These are phyloP conservation scores for Aspergillus carlsbadensis DNA, from an alignment of 495 filamentous ascomycete species.

Conservation along the genomic window DNA sequence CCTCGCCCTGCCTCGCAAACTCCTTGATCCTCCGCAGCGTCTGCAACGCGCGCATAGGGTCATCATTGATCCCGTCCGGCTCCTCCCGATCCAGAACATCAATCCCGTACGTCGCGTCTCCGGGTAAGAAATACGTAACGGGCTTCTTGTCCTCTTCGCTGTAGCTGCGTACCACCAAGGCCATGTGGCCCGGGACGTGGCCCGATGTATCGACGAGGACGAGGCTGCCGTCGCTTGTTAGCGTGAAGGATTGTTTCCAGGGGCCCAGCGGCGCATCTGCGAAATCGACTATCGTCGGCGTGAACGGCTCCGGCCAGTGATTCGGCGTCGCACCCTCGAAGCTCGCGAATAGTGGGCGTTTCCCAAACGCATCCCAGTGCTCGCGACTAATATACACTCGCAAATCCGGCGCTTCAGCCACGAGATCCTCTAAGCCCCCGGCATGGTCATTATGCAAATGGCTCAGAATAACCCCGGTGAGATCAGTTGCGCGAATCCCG, in stretches of 20 bases:
- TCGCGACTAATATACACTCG: constrained; percentile 25
- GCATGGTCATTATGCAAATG: constrained; percentile 36
- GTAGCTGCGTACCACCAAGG: constrained; percentile 23
- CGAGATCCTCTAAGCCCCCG: constrained; percentile 30
- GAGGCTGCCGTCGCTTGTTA: constrained; percentile 30
- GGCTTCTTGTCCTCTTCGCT: not conserved
- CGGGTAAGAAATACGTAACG: constrained; percentile 28
- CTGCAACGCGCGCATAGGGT: not conserved
- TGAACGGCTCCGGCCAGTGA: constrained; percentile 30
- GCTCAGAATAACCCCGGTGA: constrained; percentile 28
- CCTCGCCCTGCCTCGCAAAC: not conserved
- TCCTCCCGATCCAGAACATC: constrained; percentile 26
- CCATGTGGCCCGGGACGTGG: constrained; percentile 32
- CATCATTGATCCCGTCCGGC: constrained; percentile 24
- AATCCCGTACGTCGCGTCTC: constrained; percentile 30
- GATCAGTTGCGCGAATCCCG: constrained; percentile 25
- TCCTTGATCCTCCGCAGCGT: not conserved
- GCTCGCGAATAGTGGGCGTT: constrained; percentile 24
- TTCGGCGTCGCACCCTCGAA: constrained; percentile 28
- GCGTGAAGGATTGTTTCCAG: constrained; percentile 25
- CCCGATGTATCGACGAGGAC: constrained; percentile 31
- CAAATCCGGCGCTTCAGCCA: constrained; percentile 18
- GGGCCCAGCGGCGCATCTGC: constrained; percentile 25
- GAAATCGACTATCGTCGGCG: constrained; percentile 24
- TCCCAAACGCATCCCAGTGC: constrained; percentile 30